Base-by-base conservation (phyloP, 2,329 filamentous ascomycete genomes). In the Clarireedia monteithiana region DNA sequence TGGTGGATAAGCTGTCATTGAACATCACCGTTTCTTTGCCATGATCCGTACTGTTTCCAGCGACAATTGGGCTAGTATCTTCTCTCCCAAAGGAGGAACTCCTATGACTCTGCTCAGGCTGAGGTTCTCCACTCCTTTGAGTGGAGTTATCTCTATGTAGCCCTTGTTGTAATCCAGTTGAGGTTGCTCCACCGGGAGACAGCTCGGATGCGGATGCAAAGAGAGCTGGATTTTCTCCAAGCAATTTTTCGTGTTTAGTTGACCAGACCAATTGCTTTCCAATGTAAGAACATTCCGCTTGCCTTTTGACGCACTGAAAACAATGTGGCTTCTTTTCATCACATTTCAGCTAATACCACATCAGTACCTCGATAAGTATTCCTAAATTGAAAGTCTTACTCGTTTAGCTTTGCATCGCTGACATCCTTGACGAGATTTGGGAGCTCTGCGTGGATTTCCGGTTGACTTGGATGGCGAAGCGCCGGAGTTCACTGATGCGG, bases 221-320 rank as follows among this genome's bases (percentile, higher is more conserved):
- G 7, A 6, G 39, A 20, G 50, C 34, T 6, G 20, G 38, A 40
- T 24, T 46, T 17, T 9, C 40, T 4, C 50, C 27, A 20, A 64
- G 52, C 53, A 65, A 38, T n/a, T 65, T 67, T 48, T 67, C 64
- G 60, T 67, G 64, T 51, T 67, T 67, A 2, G 65, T 67, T 27
- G 64, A 66, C 65, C 65, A 67, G 4, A 66, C 59, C 17, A 66
- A 50, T 6, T 60, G 51, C 49, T 65, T 64, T 5, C 55, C 56
- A 48, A 59, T 63, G 36, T 66, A 67, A 12, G 64, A 64, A 51
- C 65, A 67, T 5, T 56, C 50, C 26, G 63, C 50, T 20, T 62
- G 59, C 47, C 64, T 66, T 30, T 60, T 59, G 34, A 30, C 45
- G 38, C 65, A 67, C 46, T 67, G 63, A 39, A 59, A 40, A 52